Evolutionary conservation across 2,329 filamentous ascomycete genomes (phyloP).

Genomic region (Calonectria crousiana): DNA sequence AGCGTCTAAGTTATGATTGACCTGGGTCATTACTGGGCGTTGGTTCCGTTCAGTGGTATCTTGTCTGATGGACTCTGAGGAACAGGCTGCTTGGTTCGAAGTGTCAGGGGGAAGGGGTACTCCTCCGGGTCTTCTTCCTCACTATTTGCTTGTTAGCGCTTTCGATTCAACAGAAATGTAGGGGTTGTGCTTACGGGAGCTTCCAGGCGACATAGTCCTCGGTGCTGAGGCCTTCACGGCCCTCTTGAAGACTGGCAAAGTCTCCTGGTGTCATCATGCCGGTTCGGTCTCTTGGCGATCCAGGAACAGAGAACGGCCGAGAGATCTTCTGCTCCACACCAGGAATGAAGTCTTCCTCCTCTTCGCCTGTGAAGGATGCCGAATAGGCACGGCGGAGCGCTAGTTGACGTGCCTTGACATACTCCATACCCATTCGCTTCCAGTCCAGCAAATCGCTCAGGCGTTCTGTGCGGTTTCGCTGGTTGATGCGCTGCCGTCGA

Average conservation of each 20-base stretch:
- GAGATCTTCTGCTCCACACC: constrained; percentile 96
- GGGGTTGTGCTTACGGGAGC: constrained; percentile 80
- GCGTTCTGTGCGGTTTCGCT: constrained; percentile 95
- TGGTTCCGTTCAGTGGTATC: constrained; percentile 40
- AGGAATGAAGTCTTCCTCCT: constrained; percentile 90
- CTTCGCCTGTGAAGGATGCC: constrained; percentile 82
- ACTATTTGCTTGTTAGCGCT: constrained; percentile 58
- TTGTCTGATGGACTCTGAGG: constrained; percentile 41
- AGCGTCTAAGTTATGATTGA: background rate
- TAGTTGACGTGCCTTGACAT: constrained; percentile 95
- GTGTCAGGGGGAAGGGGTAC: constrained; percentile 70
- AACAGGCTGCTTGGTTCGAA: constrained; percentile 63
- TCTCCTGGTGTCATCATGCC: constrained; percentile 99
- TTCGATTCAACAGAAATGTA: background rate
- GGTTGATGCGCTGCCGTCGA: constrained; percentile 96
- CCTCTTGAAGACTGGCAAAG: constrained; percentile 96
- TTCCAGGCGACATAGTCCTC: constrained; percentile 99
- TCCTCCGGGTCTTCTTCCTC: constrained; percentile 93
- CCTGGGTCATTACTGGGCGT: background rate
- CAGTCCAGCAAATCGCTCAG: constrained; percentile 96
- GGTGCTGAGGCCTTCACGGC: constrained; percentile 90
- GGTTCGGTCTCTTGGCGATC: constrained; percentile 88
- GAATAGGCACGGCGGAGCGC: constrained; percentile 94
- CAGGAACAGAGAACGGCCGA: constrained; percentile 91
- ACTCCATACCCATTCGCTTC: constrained; percentile 99